These are phyloP conservation scores for Malassezia globosa DNA, from an alignment of 1,284 basidiomycete species.

Conservation along the genomic window DNA sequence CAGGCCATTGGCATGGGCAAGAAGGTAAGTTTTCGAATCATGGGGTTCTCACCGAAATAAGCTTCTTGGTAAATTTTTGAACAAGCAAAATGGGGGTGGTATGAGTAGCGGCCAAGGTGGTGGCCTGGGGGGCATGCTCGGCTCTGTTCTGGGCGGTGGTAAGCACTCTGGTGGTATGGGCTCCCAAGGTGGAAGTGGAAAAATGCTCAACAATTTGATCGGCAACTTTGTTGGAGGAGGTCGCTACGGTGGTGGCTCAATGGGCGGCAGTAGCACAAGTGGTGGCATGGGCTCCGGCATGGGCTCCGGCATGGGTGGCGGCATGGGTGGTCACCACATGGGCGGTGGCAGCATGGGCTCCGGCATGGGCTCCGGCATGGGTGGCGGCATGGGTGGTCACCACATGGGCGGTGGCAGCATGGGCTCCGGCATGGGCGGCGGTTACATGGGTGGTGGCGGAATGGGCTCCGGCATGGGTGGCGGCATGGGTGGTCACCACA, in stretches of 20 bases:
- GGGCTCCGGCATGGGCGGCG: too few relatives aligned
- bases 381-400: not conserved
- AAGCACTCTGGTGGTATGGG: not conserved
- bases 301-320: constrained; percentile 9
- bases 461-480: not conserved
- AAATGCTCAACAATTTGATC: constrained; percentile 2
- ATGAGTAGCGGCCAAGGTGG: constrained; percentile 5
- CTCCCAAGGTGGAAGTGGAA: constrained; percentile 4
- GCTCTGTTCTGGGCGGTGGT: constrained; percentile 13
- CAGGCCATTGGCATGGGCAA: constrained; percentile 3
- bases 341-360: not conserved
- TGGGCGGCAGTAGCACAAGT: constrained; percentile 1
- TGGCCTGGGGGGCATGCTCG: constrained; percentile 4
- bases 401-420: constrained; percentile 4
- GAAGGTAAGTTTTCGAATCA: not conserved
- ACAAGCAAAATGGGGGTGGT: not conserved
- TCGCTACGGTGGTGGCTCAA: not conserved
- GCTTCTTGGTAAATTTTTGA: constrained; percentile 6
- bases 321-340: not conserved
- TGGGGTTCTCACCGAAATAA: not conserved
- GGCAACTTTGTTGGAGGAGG: constrained; percentile 1
- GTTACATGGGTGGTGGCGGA: constrained; percentile 5
- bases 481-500: not conserved
- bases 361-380: not conserved
- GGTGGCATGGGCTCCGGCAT: not conserved